Evolutionary conservation across 495 filamentous ascomycete species (phyloP), one percentile per base, ranked within the genome.

Genomic region (Astrocystis sublimbata): DNA sequence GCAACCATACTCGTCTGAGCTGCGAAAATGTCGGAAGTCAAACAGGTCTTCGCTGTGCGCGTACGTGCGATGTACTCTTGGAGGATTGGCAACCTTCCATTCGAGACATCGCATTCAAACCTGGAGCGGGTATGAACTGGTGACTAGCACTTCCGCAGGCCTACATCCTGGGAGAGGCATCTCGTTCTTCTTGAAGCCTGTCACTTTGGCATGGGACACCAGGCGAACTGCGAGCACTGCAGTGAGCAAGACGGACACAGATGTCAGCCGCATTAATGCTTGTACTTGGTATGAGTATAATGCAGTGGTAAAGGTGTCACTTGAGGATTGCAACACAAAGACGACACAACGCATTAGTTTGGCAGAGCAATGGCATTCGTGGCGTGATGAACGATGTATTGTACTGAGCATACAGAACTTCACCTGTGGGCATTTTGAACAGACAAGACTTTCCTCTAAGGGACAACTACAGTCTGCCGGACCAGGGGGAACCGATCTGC

Each of bases 181-280:
- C 70, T 70, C 64, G 65, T 62, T 68, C 62, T 67, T 52, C 51
- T 38, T 45, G 43, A 60, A 52, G 38, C 60, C 45, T 64, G 60
- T 64, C 59, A 61, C 58, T 62, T 26, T 66, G 50, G 58, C 23
- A 66, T 56, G 58, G n/a, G 67, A 42, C 60, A 58, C 43, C n/a
- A 58, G 67, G 74, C 76, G 78, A 79, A 81, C 80, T 85, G 83
- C 84, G 85, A 87, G 85, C 82, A 80, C 75, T 82, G 79, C 80
- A 85, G 85, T 82, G 79, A 77, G 74, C 70, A 70, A 51, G 61
- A 70, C 61, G 65, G 69, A 21, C 38, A 17, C 50, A 30, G 36
- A 15, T 53, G 24, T 35, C 21, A 21, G 24, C 17, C 24, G 33
- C 31, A 24, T 56, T n/a, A 12, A 23, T 7, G n/a, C n/a, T n/a